These are phyloP conservation scores for Aspergillus sp. DNA, from an alignment of 2,329 filamentous ascomycete genomes.

Conservation along the genomic window DNA sequence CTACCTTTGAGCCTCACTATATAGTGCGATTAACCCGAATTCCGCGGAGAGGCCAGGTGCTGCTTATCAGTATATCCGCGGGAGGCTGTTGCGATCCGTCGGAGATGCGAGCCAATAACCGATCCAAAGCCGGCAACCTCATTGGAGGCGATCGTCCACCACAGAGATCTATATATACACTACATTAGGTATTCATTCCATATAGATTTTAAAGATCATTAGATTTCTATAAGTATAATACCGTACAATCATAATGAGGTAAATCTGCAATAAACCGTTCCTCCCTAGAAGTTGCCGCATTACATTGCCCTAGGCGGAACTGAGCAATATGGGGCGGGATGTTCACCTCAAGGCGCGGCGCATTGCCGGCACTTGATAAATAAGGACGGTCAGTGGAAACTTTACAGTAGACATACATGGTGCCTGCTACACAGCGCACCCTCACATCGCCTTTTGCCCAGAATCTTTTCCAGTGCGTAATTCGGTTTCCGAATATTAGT, in stretches of 20 bases:
- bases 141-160: neutral
- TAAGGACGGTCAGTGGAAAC: neutral
- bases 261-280: neutral
- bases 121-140: neutral
- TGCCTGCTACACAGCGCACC: neutral
- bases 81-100: slow-evolving; percentile 7
- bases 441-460: neutral
- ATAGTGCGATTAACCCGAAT: slow-evolving; percentile 9
- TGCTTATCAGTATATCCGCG: slow-evolving; percentile 6
- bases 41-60: slow-evolving; percentile 5
- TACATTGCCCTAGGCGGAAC: neutral
- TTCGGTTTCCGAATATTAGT: too few relatives aligned
- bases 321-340: neutral
- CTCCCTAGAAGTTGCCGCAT: neutral
- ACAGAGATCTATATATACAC: too few relatives aligned
- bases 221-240: neutral
- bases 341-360: too few relatives aligned
- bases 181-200: neutral
- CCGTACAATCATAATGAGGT: neutral
- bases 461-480: neutral
- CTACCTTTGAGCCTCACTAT: neutral
- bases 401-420: neutral
- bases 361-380: neutral
- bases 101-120: slow-evolving; percentile 12
- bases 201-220: too few relatives aligned